These are phyloP conservation scores for Fraxinus baroniana DNA, from an alignment of 305 asterid genomes.

Conservation along the genomic window DNA sequence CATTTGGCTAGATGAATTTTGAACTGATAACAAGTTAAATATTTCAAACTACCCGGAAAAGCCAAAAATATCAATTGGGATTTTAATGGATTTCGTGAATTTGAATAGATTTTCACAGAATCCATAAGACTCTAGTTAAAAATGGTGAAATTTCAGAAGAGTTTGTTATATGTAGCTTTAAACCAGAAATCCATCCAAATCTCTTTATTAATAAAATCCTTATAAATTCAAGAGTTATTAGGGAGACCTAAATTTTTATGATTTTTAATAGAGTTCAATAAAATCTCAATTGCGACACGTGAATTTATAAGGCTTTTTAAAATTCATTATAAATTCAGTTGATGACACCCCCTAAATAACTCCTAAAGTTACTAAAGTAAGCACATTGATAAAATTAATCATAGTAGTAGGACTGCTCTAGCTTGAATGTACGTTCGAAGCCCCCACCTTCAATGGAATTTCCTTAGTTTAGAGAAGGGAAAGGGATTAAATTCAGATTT, in stretches of 20 bases:
- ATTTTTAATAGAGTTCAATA: not conserved
- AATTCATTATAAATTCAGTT: not conserved
- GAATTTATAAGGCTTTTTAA: not conserved
- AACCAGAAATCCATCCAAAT: not conserved
- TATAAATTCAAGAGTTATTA: not conserved
- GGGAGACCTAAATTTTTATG: not conserved
- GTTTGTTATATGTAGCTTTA: not conserved
- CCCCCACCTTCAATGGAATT: not conserved
- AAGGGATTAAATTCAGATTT: not conserved
- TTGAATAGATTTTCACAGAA: not conserved
- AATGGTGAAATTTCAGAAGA: not conserved
- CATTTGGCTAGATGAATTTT: not conserved
- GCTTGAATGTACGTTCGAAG: not conserved
- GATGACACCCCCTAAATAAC: not conserved
- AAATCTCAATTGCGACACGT: not conserved
- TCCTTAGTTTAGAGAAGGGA: not conserved
- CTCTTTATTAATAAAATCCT: not conserved
- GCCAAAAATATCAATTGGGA: not conserved
- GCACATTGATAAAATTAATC: not conserved
- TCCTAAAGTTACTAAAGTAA: not conserved
- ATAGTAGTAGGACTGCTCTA: not conserved
- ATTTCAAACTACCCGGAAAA: not conserved
- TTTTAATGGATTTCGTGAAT: not conserved
- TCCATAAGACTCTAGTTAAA: not conserved
- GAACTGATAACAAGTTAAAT: not conserved